Base-by-base conservation (phyloP, 306 rosid species). In the Nissolia schottii region DNA sequence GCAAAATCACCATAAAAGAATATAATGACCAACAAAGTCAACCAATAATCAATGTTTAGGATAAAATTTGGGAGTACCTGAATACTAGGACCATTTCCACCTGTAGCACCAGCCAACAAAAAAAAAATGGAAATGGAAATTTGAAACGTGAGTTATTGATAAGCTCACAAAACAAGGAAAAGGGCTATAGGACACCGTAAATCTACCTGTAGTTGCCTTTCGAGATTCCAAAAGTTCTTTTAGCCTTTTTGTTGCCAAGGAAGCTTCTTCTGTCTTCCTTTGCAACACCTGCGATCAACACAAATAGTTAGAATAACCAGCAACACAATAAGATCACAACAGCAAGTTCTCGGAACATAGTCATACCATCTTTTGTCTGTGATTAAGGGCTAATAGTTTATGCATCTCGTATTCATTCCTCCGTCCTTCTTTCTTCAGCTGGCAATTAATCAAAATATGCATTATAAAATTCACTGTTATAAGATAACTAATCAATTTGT, bases 401-500 rank as follows among this genome's bases (percentile, higher is more conserved):
- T 89, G 99, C 97, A 89, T 91, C 88, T 95, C 99, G 37, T 91
- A 91, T 79, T 95, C 99, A 28, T 90, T 95, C 87, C 96, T 89
- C 73, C 96, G 86, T 54, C 99, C 99, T 78, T 91, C 99, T 85
- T 91, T 95, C 85, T 91, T 91, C 48, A 95, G 99, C 99, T 95
- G 97, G 66, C 48, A 48, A 74, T 71, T 63, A 56, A 67, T n/a
- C 58, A 56, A 80, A 56, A 64, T 55, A 34, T 32, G 63, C 16
- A 15, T 59, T 15, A 70, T 49, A 64, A 46, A 38, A 71, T 56
- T 71, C 64, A 18, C 38, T 45, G 34, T 35, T 27, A 28, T 56
- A n/a, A n/a, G n/a, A n/a, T n/a, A 72, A 45, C 40, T 22, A 25
- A 45, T 37, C 16, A 54, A 38, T 55, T 45, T 31, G 15, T 43